These are phyloP conservation scores for Mimosa bimucronata DNA, from an alignment of 306 rosid species.

Conservation along the genomic window DNA sequence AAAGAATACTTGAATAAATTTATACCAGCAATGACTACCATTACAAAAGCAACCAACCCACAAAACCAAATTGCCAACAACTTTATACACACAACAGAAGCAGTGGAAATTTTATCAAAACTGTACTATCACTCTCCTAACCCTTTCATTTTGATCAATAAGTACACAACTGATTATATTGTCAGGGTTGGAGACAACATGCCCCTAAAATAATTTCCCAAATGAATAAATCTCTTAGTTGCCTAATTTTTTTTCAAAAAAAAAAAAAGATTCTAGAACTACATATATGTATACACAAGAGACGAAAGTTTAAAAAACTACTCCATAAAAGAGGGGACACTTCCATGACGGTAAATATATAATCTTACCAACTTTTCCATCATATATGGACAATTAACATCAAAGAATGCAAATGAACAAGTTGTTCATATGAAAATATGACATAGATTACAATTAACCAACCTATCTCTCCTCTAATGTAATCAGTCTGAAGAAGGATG, in stretches of 20 bases:
- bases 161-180: background rate
- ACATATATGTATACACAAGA: too few relatives aligned
- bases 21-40: too few relatives aligned
- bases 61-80: too few relatives aligned
- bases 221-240: background rate
- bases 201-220: background rate
- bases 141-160: background rate
- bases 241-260: background rate
- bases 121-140: background rate
- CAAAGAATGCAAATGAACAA: background rate
- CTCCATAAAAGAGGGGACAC: background rate
- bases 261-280: too few relatives aligned
- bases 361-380: background rate
- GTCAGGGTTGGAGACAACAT: background rate
- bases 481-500: constrained; percentile 8
- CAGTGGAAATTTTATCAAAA: too few relatives aligned
- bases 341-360: background rate
- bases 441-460: background rate
- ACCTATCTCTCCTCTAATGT: background rate
- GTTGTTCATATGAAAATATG: background rate
- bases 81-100: too few relatives aligned
- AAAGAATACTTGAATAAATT: too few relatives aligned
- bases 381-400: background rate
- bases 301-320: background rate
- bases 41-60: too few relatives aligned